Base-by-base conservation (phyloP, 345 rosid species). In the Geranium brycei region DNA sequence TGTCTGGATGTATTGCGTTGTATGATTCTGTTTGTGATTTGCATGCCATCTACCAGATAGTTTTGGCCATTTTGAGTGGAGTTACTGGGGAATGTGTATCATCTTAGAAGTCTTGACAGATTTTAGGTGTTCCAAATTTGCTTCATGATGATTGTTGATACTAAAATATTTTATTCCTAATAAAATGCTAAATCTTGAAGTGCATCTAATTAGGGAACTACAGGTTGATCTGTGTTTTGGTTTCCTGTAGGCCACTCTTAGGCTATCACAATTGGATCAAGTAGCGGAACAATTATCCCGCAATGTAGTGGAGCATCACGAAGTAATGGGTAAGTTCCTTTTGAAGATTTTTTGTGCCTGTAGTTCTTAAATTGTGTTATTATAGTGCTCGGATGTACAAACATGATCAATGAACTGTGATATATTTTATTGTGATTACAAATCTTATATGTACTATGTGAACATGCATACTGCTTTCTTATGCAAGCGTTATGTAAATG, bases 271-370 rank as follows among this genome's bases (percentile, higher is more conserved):
- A 72, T 73, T 95, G 64, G 99, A 95, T 79, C 80, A 75, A 75
- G 95, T 91, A 56, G 76, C 95, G 17, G 99, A 95, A 72, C 76
- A 17, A 58, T 74, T 95, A 62, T 95, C 97, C 58, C 82, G 71
- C 19, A 80, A 91, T 63, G 99, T 93, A 62, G 87, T 91, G 95
- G 89, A 90, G 79, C 96, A 93, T 85, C 91, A 85, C 76, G 89
- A 93, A 91, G 97, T 87, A 58, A 93, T 91, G 99, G 99, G 99
- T 93, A 74, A 76, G 89, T 74, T 65, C 53, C 14, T 47, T 47
- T 47, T 47, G 13, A 47, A 7, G 53, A 47, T 47, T 3, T 23
- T 23, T 47, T 47, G 53, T 47, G 53, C 53, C 53, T 47, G 53
- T 47, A 47, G 53, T 47, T 3, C 13, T 47, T 8, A 47, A 47